Percentiles rank a stretch among this genome's conserved stretches.
These are phyloP conservation scores for Albifimbria verrucaria DNA, from an alignment of 2,329 filamentous ascomycete genomes.

Conservation along the genomic window DNA sequence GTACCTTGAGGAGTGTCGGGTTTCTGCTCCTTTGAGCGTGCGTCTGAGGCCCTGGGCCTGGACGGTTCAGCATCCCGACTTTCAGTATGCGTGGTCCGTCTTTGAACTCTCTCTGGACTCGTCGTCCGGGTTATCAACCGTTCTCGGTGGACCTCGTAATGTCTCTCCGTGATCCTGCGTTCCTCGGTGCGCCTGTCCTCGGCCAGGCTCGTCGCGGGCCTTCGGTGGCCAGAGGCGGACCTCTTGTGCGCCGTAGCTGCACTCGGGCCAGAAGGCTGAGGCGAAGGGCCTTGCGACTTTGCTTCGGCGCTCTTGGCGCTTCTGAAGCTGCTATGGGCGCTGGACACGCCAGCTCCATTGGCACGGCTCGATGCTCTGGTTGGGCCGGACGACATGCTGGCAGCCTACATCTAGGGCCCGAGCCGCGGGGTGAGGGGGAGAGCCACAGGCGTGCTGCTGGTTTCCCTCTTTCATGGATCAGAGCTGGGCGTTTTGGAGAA, in stretches of 20 bases:
- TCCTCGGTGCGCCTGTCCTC: constrained; percentile 45
- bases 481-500: not conserved
- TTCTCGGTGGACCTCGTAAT: constrained; percentile 59
- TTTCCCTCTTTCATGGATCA: not conserved
- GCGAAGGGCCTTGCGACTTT: constrained; percentile 32
- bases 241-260: constrained; percentile 51
- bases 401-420: constrained; percentile 31
- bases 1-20: constrained; percentile 50
- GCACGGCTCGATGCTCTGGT: constrained; percentile 42
- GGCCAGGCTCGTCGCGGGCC: constrained; percentile 43
- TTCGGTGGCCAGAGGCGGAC: constrained; percentile 53
- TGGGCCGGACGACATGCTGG: constrained; percentile 39
- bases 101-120: constrained; percentile 56
- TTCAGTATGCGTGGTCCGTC: constrained; percentile 33
- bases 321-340: constrained; percentile 25
- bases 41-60: constrained; percentile 41
- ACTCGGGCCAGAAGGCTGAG: constrained; percentile 29
- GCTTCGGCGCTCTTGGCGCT: constrained; percentile 31
- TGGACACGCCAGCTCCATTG: constrained; percentile 31
- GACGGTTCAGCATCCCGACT: constrained; percentile 33
- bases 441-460: no score
- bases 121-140: constrained; percentile 51
- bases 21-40: constrained; percentile 40
- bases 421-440: not conserved
- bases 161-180: constrained; percentile 52